phyloP scores from a whole-genome alignment of 371 early-diverging fungal species.

The Mucor piriformis region DNA sequence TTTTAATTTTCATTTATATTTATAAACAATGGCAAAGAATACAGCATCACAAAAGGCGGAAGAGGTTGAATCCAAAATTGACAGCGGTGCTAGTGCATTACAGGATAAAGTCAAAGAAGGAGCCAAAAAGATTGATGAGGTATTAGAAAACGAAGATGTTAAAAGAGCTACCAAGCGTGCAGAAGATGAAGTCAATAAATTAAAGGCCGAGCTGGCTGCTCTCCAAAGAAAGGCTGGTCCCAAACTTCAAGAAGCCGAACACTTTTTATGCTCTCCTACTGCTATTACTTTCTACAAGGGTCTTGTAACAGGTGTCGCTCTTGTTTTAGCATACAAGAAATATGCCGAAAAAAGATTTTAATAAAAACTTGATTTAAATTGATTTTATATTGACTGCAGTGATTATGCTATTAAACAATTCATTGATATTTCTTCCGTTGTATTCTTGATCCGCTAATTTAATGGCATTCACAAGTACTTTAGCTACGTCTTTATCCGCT shows the following conservation, averaged over 20 bases:
- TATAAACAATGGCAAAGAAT: slow-evolving; percentile 3
- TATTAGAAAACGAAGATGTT: slow-evolving; percentile 15
- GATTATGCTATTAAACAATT: not conserved
- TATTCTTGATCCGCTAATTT: not conserved
- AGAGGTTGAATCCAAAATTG: slow-evolving; percentile 14
- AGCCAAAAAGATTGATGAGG: slow-evolving; percentile 4
- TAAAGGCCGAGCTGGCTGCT: slow-evolving; percentile 45
- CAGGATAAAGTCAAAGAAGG: not conserved
- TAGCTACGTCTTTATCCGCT: not conserved
- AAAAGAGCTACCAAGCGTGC: slow-evolving; percentile 31
- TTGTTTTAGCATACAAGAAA: slow-evolving; percentile 24
- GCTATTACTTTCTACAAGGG: slow-evolving; percentile 47
- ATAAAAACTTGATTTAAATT: not conserved
- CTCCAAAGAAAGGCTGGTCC: slow-evolving; percentile 38
- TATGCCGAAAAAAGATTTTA: slow-evolving; percentile 6
- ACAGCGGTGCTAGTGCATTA: not conserved
- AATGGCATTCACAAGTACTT: not conserved
- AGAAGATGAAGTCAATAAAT: slow-evolving; percentile 38
- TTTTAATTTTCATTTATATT: too few species aligned
- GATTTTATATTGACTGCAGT: not conserved
- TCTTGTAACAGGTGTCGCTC: slow-evolving; percentile 22
- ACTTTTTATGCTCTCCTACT: slow-evolving; percentile 37
- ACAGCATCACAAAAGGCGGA: slow-evolving; percentile 3
- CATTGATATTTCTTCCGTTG: not conserved
- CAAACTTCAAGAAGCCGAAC: slow-evolving; percentile 46